Conservation (phyloP, 495 filamentous ascomycete genomes). For the Tetracladium setigerum region DNA sequence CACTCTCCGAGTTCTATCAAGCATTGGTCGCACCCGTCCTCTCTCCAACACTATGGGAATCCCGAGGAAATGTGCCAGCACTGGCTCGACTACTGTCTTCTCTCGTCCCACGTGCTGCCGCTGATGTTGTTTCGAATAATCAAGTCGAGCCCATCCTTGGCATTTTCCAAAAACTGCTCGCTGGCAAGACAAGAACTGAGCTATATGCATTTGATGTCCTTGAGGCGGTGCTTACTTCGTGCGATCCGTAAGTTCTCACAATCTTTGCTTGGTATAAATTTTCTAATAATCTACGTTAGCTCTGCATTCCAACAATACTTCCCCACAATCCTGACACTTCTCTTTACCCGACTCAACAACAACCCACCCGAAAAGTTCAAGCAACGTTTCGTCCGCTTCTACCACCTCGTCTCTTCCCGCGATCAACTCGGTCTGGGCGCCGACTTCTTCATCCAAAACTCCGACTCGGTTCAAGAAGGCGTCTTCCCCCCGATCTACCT, state of each 20-base stretch:
- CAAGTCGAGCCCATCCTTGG: constrained; percentile 75
- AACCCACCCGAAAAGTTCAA: constrained; percentile 69
- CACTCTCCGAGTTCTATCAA: constrained; percentile 70
- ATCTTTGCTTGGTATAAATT: background rate
- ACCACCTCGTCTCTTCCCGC: constrained; percentile 77
- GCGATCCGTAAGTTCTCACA: constrained; percentile 51
- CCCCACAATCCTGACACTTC: constrained; percentile 65
- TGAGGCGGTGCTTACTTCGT: constrained; percentile 64
- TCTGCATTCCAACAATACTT: constrained; percentile 68
- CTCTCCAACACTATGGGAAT: constrained; percentile 74
- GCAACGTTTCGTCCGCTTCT: constrained; percentile 79
- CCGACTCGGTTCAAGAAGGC: constrained; percentile 70
- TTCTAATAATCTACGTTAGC: constrained; percentile 33
- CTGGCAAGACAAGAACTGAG: constrained; percentile 59
- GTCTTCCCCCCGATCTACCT: constrained; percentile 82
- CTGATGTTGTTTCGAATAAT: constrained; percentile 64
- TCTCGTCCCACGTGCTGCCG: constrained; percentile 68
- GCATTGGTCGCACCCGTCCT: constrained; percentile 67
- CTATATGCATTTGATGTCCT: constrained; percentile 81
- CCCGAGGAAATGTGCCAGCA: constrained; percentile 85
- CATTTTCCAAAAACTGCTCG: constrained; percentile 85
- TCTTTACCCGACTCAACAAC: constrained; percentile 74
- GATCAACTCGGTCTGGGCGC: constrained; percentile 70
- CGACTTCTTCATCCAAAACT: constrained; percentile 77
- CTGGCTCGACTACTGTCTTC: constrained; percentile 77